These are phyloP conservation scores for Candida manassasensis DNA, from an alignment of 805 yeast species.

Conservation along the genomic window DNA sequence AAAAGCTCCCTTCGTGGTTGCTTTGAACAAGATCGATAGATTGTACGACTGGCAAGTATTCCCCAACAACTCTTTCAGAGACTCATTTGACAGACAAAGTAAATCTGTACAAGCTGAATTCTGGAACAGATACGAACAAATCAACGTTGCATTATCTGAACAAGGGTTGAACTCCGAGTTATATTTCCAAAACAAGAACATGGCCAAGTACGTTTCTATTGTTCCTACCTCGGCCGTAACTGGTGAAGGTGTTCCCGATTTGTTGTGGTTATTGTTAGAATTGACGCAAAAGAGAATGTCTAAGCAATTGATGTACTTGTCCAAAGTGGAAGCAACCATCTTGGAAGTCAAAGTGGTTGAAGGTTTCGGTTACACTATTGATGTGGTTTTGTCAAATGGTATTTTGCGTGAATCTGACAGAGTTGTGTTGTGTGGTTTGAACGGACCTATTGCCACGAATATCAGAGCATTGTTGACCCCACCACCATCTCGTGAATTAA, in stretches of 20 bases:
- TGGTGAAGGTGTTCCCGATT: slow-evolving; percentile 99
- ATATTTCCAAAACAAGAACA: slow-evolving; percentile 90
- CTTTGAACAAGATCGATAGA: slow-evolving; percentile 96
- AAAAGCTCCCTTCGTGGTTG: slow-evolving; percentile 97
- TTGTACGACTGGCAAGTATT: slow-evolving; percentile 87
- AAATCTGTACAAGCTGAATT: slow-evolving; percentile 89
- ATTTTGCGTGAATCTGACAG: slow-evolving; percentile 91
- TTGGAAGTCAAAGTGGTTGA: slow-evolving; percentile 97
- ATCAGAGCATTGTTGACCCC: slow-evolving; percentile 96
- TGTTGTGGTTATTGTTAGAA: slow-evolving; percentile 90
- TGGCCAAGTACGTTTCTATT: slow-evolving; percentile 89
- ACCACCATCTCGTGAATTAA: slow-evolving; percentile 92
- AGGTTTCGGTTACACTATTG: slow-evolving; percentile 98
- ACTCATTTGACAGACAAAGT: slow-evolving; percentile 77
- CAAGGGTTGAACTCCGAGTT: slow-evolving; percentile 98
- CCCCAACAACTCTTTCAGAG: slow-evolving; percentile 95
- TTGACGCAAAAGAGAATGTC: slow-evolving; percentile 98
- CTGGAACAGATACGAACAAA: slow-evolving; percentile 77
- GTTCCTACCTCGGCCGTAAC: slow-evolving; percentile 99
- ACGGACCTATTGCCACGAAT: slow-evolving; percentile 96
- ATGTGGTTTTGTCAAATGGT: slow-evolving; percentile 97
- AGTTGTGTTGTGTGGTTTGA: slow-evolving; percentile 93
- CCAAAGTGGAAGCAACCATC: slow-evolving; percentile 92
- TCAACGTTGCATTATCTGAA: slow-evolving; percentile 89
- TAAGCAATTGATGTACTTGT: slow-evolving; percentile 92